These are phyloP conservation scores for Phytopythium sindhum DNA, from an alignment of 352 stramenopile species.

Conservation along the genomic window DNA sequence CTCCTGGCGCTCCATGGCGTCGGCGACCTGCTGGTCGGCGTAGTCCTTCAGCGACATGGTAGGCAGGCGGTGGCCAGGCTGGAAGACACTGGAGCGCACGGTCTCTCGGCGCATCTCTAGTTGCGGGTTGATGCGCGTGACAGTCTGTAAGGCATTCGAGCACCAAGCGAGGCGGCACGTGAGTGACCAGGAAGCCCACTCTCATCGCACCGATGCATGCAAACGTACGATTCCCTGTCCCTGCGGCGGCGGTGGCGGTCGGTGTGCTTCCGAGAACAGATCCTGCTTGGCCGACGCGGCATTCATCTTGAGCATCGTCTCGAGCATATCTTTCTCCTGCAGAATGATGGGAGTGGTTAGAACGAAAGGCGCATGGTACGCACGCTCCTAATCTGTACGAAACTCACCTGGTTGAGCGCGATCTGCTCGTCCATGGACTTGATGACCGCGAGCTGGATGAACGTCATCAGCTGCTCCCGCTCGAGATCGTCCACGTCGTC, in stretches of 20 bases:
- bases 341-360: neutral
- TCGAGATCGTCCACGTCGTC: slow-evolving; percentile 74
- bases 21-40: slow-evolving; percentile 81
- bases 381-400: neutral
- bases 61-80: slow-evolving; percentile 93
- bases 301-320: slow-evolving; percentile 85
- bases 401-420: slow-evolving; percentile 56
- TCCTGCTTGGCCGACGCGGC: slow-evolving; percentile 47
- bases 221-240: slow-evolving; percentile 74
- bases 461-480: slow-evolving; percentile 78
- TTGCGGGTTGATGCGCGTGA: slow-evolving; percentile 82
- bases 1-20: slow-evolving; percentile 87
- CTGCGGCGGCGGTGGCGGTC: slow-evolving; percentile 49
- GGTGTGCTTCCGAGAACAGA: slow-evolving; percentile 67
- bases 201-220: neutral
- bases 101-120: slow-evolving; percentile 87
- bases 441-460: slow-evolving; percentile 70
- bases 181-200: neutral
- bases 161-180: neutral
- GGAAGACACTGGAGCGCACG: slow-evolving; percentile 90
- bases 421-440: slow-evolving; percentile 80
- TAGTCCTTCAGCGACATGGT: slow-evolving; percentile 96
- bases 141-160: slow-evolving; percentile 35
- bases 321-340: slow-evolving; percentile 78
- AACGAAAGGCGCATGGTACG: neutral